Evolutionary conservation across 208 protist genomes (phyloP), one percentile per base, ranked within the genome.

Genomic region (Balamuthia mandrillaris): DNA sequence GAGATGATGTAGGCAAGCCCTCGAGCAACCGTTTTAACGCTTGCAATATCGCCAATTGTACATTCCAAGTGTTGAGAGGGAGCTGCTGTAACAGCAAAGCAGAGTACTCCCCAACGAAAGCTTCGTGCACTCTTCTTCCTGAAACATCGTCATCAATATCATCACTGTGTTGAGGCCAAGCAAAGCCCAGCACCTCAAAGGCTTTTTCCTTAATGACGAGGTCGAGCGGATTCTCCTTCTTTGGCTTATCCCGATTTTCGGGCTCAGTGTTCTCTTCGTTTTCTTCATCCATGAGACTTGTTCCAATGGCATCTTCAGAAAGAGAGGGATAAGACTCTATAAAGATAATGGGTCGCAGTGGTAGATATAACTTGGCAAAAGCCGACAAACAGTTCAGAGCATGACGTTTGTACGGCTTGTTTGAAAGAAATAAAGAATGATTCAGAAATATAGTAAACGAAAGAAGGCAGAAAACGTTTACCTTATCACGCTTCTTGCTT

Each of bases 401-500:
- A 7, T n/a, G 33, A 61, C 18, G 52, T 1, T 21, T 21, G 52
- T 18, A 27, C 24, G 21, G 39, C 24, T 60, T 14, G 18, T 10
- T 75, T 16, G 33, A 27, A 6, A 31, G 2, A 18, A 45, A 33
- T 54, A 33, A 10, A 35, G 88, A 88, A 41, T 74, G 14, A 33
- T 56, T 63, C 14, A 90, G 51, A 9, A 88, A 70, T 1, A 39
- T 51, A 45, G 78, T 35, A 41, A 90, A 27, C 41, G 78, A 81
- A 2, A 45, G n/a, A 27, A 90, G 56, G 42, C 84, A 84, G 42
- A 88, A 81, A 45, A 79, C 81, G 61, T 90, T 90, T 29, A 87
- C 84, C 45, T 86, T 75, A 77, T 90, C 84, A 31, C 72, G 70
- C 84, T 90, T 90, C 61, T 90, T 90, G 72, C 88, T 88, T 47